These are phyloP conservation scores for Shiraia sp. DNA, from an alignment of 2,329 filamentous ascomycete genomes.

Conservation along the genomic window DNA sequence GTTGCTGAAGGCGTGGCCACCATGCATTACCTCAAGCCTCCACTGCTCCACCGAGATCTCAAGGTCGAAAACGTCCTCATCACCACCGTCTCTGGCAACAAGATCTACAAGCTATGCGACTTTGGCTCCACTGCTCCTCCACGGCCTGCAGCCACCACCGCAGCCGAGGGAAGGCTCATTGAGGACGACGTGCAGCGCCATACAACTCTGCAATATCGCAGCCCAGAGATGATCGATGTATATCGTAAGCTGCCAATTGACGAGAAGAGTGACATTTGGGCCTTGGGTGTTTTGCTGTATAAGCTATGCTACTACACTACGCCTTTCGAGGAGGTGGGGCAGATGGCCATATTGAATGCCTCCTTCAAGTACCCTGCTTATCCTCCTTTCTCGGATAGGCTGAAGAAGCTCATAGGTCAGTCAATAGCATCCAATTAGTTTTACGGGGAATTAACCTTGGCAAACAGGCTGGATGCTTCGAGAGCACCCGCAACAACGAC, in stretches of 20 bases:
- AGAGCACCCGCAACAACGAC: conserved; percentile 77
- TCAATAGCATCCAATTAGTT: conserved; percentile 28
- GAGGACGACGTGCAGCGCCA: conserved; percentile 98
- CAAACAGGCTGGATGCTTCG: conserved; percentile 82
- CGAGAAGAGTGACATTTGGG: conserved; percentile 99
- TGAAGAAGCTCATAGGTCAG: conserved; percentile 87
- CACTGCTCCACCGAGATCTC: conserved; percentile 87
- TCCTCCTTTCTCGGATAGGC: conserved; percentile 83
- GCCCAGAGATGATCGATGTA: conserved; percentile 98
- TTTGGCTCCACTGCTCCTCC: conserved; percentile 91
- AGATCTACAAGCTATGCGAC: conserved; percentile 93
- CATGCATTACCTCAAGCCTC: conserved; percentile 98
- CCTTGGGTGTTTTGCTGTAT: conserved; percentile 90
- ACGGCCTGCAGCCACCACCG: conserved; percentile 79
- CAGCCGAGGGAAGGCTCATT: conserved; percentile 85
- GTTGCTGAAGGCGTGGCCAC: conserved; percentile 95
- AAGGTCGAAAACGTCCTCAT: conserved; percentile 99
- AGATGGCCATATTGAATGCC: conserved; percentile 95
- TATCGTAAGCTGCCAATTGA: conserved; percentile 96
- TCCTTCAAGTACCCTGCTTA: conserved; percentile 90
- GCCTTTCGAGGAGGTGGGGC: conserved; percentile 95
- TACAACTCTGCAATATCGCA: conserved; percentile 95
- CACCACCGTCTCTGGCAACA: conserved; percentile 65
- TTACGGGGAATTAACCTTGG: conserved; percentile 14
- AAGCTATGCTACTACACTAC: conserved; percentile 99